Conservation (phyloP, 768 basidiomycete species). For the Clitopilus passeckerianus region DNA sequence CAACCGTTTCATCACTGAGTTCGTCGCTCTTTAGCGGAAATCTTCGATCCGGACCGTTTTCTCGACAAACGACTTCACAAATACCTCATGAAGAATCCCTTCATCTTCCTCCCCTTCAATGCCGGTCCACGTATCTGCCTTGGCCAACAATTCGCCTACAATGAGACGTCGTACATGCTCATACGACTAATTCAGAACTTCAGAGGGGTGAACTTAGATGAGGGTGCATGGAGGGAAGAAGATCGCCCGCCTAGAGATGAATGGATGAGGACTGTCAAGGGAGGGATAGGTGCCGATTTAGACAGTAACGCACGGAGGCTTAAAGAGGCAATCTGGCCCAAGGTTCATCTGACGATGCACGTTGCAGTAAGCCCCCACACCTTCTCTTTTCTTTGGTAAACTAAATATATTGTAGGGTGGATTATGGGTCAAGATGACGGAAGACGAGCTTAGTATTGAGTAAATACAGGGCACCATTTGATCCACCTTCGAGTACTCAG, state of each 20-base stretch:
- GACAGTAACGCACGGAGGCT: conserved; percentile 26
- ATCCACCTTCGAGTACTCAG: no score
- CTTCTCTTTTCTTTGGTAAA: background rate
- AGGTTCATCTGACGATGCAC: conserved; percentile 51
- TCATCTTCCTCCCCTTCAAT: conserved; percentile 52
- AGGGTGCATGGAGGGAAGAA: conserved; percentile 36
- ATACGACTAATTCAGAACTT: conserved; percentile 55
- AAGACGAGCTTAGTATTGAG: conserved; percentile 4
- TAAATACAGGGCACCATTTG: no score
- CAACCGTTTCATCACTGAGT: background rate
- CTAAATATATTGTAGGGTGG: conserved; percentile 17
- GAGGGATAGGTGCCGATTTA: no score
- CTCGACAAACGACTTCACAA: conserved; percentile 54
- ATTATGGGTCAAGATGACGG: conserved; percentile 29
- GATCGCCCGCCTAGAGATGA: conserved; percentile 45
- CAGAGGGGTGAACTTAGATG: conserved; percentile 36
- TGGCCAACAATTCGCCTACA: conserved; percentile 62
- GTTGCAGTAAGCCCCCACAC: conserved; percentile 28
- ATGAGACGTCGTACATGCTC: conserved; percentile 61
- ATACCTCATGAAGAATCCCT: conserved; percentile 52
- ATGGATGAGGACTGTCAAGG: conserved; percentile 11
- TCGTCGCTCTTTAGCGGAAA: conserved; percentile 29
- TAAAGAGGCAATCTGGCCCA: conserved; percentile 40
- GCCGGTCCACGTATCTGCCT: conserved; percentile 49
- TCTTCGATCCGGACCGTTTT: conserved; percentile 67